Conservation (phyloP, 192 early-diverging fungal genomes). For the Diversispora epigaea region DNA sequence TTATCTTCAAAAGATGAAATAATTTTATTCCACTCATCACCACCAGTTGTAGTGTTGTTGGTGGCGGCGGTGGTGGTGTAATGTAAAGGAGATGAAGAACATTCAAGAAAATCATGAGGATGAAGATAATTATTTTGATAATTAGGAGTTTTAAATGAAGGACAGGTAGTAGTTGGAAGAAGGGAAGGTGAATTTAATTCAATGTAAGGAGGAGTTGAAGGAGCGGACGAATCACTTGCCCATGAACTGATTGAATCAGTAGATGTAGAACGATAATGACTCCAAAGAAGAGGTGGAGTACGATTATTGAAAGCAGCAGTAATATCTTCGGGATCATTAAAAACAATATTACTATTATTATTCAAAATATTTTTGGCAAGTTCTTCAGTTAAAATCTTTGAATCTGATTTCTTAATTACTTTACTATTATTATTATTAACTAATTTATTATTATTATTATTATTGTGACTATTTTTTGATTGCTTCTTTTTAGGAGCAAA, state of each 20-base stretch:
- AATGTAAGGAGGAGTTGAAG: slow-evolving; percentile 9
- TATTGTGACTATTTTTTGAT: neutral
- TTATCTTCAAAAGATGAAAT: neutral
- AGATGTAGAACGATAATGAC: slow-evolving; percentile 27
- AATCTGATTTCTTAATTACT: neutral
- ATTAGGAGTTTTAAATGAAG: too few relatives aligned
- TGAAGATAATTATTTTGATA: neutral
- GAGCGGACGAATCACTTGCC: slow-evolving; percentile 8
- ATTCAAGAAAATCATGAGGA: neutral
- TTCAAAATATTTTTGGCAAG: neutral
- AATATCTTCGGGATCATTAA: neutral
- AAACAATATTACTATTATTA: neutral
- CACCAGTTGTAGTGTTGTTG: neutral
- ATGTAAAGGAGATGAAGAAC: neutral
- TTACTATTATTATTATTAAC: neutral
- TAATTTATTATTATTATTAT: neutral
- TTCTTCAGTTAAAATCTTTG: neutral
- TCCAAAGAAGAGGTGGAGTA: neutral
- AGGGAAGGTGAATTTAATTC: neutral
- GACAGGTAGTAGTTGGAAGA: neutral
- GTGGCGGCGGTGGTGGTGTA: neutral
- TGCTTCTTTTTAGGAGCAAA: slow-evolving; percentile 41
- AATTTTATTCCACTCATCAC: neutral
- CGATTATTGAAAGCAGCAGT: neutral
- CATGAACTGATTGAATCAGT: neutral